Evolutionary conservation across 306 rosid genomes (phyloP).

Genomic region (Fragaria vesca): DNA sequence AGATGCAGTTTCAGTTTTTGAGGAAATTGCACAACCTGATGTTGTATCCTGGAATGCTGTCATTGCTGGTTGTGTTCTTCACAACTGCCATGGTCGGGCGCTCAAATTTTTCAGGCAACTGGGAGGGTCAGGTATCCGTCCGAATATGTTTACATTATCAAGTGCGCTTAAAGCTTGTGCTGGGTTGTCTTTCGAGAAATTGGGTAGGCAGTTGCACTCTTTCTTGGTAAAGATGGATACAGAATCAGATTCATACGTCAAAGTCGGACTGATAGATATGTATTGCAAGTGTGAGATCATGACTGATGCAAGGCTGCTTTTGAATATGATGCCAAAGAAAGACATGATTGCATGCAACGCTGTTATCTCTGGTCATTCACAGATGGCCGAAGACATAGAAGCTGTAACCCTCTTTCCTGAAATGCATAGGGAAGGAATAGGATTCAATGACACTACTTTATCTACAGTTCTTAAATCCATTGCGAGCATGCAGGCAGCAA

Average conservation of each 20-base stretch:
- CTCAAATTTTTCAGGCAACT: conserved; percentile 47
- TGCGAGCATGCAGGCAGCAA: conserved; percentile 54
- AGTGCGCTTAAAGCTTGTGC: conserved; percentile 84
- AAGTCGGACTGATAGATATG: conserved; percentile 78
- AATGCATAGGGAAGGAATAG: conserved; percentile 49
- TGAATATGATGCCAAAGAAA: conserved; percentile 52
- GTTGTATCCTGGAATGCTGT: conserved; percentile 90
- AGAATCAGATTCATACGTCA: conserved; percentile 56
- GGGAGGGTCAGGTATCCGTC: conserved; percentile 45
- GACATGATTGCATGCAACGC: conserved; percentile 73
- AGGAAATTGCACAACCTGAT: conserved; percentile 58
- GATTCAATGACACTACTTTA: conserved; percentile 75
- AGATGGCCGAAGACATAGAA: conserved; percentile 57
- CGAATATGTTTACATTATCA: conserved; percentile 73
- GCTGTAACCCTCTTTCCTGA: conserved; percentile 55
- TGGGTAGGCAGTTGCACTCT: conserved; percentile 78
- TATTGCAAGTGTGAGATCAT: conserved; percentile 72
- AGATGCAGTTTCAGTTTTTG: conserved; percentile 55
- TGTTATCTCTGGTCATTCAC: conserved; percentile 63
- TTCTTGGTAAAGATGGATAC: conserved; percentile 46
- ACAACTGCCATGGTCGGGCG: conserved; percentile 50
- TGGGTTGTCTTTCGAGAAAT: conserved; percentile 44
- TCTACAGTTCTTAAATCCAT: conserved; percentile 75
- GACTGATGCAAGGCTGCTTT: conserved; percentile 66
- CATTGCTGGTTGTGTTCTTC: conserved; percentile 77